These are phyloP conservation scores for Fistulinella cinereoalba DNA, from an alignment of 1,284 basidiomycete species.

Conservation along the genomic window DNA sequence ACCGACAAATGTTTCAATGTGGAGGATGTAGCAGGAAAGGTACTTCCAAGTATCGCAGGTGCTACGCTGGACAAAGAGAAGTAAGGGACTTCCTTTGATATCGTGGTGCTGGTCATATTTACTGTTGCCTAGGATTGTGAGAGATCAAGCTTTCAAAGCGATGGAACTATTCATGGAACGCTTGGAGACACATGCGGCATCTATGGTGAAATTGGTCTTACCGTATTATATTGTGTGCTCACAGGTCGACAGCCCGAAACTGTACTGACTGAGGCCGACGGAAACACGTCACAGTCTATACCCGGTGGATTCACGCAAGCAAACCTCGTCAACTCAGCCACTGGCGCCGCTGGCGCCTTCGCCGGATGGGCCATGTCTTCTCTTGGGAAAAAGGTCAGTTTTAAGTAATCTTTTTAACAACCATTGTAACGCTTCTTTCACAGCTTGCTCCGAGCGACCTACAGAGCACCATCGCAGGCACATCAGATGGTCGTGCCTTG, in stretches of 20 bases:
- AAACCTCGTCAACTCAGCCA: slow-evolving; percentile 77
- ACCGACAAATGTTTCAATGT: slow-evolving; percentile 87
- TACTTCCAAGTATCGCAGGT: slow-evolving; percentile 81
- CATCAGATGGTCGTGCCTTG: slow-evolving; percentile 39
- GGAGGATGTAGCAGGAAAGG: slow-evolving; percentile 87
- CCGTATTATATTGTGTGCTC: background rate
- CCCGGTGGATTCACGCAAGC: slow-evolving; percentile 42
- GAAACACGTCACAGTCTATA: slow-evolving; percentile 32
- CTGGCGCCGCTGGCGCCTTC: slow-evolving; percentile 85
- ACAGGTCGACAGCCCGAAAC: slow-evolving; percentile 62
- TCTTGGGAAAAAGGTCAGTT: slow-evolving; percentile 67
- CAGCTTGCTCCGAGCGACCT: slow-evolving; percentile 72
- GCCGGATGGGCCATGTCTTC: slow-evolving; percentile 95
- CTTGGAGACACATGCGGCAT: slow-evolving; percentile 73
- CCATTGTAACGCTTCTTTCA: background rate
- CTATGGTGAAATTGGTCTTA: slow-evolving; percentile 59
- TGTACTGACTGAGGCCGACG: slow-evolving; percentile 41
- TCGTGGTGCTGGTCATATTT: background rate
- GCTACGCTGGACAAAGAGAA: slow-evolving; percentile 88
- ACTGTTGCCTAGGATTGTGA: slow-evolving; percentile 61
- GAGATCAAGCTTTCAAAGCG: slow-evolving; percentile 93
- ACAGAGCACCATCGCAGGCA: slow-evolving; percentile 56
- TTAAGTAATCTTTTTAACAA: too few species aligned
- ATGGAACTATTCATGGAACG: slow-evolving; percentile 83
- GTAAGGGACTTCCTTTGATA: slow-evolving; percentile 37